Percentiles rank a stretch among this genome's conserved stretches.
Conservation (phyloP, 2,329 filamentous ascomycete genomes). For the Paraphaeosphaeria sporulosa region DNA sequence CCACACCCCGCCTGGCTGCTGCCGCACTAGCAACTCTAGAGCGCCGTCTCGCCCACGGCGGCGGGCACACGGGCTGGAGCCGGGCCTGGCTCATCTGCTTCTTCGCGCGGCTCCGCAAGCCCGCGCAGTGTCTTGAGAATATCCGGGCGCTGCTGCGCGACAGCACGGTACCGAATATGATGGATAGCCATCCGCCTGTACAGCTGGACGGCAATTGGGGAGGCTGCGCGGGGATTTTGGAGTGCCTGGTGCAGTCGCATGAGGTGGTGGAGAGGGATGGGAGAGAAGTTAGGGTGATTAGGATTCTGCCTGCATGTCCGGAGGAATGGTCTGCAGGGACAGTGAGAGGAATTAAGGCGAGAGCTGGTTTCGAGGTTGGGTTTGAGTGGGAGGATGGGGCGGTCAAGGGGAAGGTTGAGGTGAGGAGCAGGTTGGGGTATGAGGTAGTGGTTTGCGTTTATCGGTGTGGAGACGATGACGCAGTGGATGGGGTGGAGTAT, state of each 20-base stretch:
- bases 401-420: not conserved
- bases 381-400: conserved; percentile 5
- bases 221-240: conserved; percentile 56
- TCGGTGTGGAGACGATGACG: not conserved
- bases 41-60: conserved; percentile 34
- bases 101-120: conserved; percentile 56
- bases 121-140: conserved; percentile 48
- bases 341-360: not conserved
- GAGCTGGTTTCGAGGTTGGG: not conserved
- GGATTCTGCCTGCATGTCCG: not conserved
- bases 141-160: conserved; percentile 50
- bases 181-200: conserved; percentile 49
- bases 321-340: not conserved
- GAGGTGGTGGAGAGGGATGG: not conserved
- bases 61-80: conserved; percentile 61
- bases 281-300: not conserved
- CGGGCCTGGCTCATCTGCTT: conserved; percentile 60
- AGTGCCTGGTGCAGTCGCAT: conserved; percentile 54
- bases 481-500: not conserved
- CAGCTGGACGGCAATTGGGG: conserved; percentile 63
- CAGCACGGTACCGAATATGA: conserved; percentile 55
- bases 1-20: conserved; percentile 41
- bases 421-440: not conserved
- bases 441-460: not conserved
- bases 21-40: conserved; percentile 42